These are phyloP conservation scores for Blastobotrys persicus DNA, from an alignment of 1,139 yeast species.

Conservation along the genomic window DNA sequence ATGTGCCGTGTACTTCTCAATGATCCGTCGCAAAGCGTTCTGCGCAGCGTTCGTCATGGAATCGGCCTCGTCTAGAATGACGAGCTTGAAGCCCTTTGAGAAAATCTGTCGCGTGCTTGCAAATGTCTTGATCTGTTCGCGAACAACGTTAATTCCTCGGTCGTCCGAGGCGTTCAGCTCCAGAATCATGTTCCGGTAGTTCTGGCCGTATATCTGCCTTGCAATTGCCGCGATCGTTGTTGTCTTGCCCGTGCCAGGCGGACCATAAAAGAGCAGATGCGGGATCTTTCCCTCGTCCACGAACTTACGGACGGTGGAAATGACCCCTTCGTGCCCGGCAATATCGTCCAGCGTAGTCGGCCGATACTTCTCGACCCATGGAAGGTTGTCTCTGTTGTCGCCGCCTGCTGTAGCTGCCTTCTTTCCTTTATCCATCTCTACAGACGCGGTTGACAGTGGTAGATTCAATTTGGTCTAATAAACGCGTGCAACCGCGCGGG, in stretches of 20 bases:
- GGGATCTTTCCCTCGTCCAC: slow-evolving; percentile 83
- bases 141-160: slow-evolving; percentile 81
- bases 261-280: slow-evolving; percentile 81
- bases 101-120: slow-evolving; percentile 93
- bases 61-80: slow-evolving; percentile 96
- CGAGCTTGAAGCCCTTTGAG: slow-evolving; percentile 73
- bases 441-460: too few species aligned
- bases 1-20: slow-evolving; percentile 91
- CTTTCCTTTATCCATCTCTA: slow-evolving; percentile 19
- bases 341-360: slow-evolving; percentile 83
- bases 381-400: slow-evolving; percentile 27
- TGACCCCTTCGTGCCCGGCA: slow-evolving; percentile 86
- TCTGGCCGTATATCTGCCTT: slow-evolving; percentile 82
- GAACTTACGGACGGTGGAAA: slow-evolving; percentile 76
- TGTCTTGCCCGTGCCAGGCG: slow-evolving; percentile 98
- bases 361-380: slow-evolving; percentile 89
- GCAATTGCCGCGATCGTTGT: slow-evolving; percentile 92
- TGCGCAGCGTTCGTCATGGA: slow-evolving; percentile 98
- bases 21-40: slow-evolving; percentile 84
- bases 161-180: slow-evolving; percentile 89
- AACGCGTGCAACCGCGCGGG: neutral
- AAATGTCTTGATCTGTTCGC: slow-evolving; percentile 79
- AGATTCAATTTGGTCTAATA: too few species aligned
- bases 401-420: slow-evolving; percentile 8
- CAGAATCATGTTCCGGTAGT: slow-evolving; percentile 81